phyloP scores from a whole-genome alignment of 805 yeast genomes.

The Starmera quercuum region DNA sequence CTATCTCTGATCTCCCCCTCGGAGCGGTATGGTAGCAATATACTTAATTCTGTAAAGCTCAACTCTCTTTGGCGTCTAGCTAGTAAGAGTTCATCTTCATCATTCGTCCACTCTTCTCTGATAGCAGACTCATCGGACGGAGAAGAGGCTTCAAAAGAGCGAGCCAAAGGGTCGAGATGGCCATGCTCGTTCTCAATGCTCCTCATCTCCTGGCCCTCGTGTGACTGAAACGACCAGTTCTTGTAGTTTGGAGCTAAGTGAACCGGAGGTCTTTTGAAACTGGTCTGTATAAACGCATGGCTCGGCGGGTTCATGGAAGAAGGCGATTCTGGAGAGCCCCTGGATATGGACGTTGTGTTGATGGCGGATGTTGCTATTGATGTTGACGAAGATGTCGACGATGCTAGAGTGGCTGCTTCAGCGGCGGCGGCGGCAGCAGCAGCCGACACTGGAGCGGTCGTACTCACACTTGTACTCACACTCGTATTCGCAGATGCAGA shows the following conservation, averaged over 20 bases:
- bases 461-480: not conserved
- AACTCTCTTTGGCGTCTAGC: conserved; percentile 50
- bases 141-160: too few species aligned
- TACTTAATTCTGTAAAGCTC: conserved; percentile 64
- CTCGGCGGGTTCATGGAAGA: too few species aligned
- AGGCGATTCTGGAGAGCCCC: too few species aligned
- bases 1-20: conserved; percentile 68
- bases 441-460: not conserved
- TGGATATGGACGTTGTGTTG: too few species aligned
- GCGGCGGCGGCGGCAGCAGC: not conserved
- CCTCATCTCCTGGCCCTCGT: too few species aligned
- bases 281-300: too few species aligned
- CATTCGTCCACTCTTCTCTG: conserved; percentile 35
- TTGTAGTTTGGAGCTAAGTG: too few species aligned
- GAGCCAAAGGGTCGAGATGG: too few species aligned
- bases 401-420: not conserved
- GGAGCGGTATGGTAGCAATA: conserved; percentile 63
- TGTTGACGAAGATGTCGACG: not conserved
- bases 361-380: too few species aligned
- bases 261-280: too few species aligned
- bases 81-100: conserved; percentile 64
- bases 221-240: too few species aligned
- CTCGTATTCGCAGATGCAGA: conserved; percentile 1
- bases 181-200: too few species aligned
- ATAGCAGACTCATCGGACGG: not conserved